Conservation (phyloP, 257 asterid genomes). For the Solanum tarijense region DNA sequence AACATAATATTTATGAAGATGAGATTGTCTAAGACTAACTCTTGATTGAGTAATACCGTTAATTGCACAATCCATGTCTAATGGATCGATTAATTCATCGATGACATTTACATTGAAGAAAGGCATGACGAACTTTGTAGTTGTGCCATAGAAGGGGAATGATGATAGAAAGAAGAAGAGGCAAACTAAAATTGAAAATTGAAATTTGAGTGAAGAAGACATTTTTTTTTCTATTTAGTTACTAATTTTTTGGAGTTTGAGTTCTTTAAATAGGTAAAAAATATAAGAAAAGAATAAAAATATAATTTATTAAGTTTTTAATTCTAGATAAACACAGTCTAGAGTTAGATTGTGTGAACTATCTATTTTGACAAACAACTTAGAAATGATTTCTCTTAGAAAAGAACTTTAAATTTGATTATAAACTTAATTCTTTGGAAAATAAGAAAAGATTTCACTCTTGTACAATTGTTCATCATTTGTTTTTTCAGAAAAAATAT, state of each 20-base stretch:
- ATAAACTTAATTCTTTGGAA: not conserved
- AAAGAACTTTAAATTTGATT: not conserved
- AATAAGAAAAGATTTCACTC: not conserved
- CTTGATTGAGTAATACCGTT: not conserved
- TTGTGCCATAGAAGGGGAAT: not conserved
- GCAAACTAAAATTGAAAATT: not conserved
- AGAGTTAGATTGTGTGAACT: not conserved
- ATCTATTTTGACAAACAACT: too few species aligned
- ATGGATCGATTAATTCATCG: not conserved
- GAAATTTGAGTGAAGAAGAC: not conserved
- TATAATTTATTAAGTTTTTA: too few species aligned
- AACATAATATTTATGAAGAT: not conserved
- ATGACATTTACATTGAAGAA: not conserved
- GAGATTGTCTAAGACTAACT: not conserved
- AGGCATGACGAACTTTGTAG: not conserved
- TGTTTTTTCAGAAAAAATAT: too few species aligned
- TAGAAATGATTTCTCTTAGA: not conserved
- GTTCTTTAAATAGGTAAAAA: not conserved
- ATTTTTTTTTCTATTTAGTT: not conserved
- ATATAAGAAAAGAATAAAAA: not conserved
- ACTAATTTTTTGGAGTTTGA: not conserved
- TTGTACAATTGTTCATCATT: too few species aligned
- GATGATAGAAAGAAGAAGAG: not conserved
- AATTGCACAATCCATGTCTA: not conserved
- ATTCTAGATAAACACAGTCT: not conserved